phyloP scores from a whole-genome alignment of 2,329 filamentous ascomycete genomes.

The Paradendryphiella salina region DNA sequence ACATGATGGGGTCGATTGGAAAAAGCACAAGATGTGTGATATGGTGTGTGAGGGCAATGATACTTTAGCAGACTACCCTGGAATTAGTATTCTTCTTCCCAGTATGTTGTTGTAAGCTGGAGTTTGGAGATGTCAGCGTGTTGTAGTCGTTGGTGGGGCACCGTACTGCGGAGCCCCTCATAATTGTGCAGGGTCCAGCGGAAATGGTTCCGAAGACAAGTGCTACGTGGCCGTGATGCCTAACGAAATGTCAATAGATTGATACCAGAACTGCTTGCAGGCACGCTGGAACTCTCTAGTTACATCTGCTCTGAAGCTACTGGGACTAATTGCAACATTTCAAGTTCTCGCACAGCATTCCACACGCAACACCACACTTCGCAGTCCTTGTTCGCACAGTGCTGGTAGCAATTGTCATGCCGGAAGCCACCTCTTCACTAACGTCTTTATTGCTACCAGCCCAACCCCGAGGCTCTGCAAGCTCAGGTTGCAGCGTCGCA shows the following conservation, averaged over 20 bases:
- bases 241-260: background rate
- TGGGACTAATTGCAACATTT: slow-evolving; percentile 49
- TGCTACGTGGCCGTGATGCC: background rate
- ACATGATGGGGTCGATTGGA: slow-evolving; percentile 3
- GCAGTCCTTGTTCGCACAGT: slow-evolving; percentile 35
- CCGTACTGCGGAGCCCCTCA: slow-evolving; percentile 7
- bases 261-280: background rate
- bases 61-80: too few species aligned
- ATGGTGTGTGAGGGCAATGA: background rate
- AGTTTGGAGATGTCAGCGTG: background rate
- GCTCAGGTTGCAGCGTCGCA: slow-evolving; percentile 70
- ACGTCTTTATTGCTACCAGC: background rate
- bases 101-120: background rate
- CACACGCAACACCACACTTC: slow-evolving; percentile 59
- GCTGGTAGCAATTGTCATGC: slow-evolving; percentile 16
- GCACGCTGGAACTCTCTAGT: background rate
- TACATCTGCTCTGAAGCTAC: background rate
- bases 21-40: background rate
- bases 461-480: slow-evolving; percentile 22
- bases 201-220: slow-evolving; percentile 2
- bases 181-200: slow-evolving; percentile 8
- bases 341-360: slow-evolving; percentile 55
- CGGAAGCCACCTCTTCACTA: slow-evolving; percentile 1
- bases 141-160: slow-evolving; percentile 4
- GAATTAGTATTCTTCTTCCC: background rate